phyloP scores from a whole-genome alignment of 1,139 yeast genomes.

The Casaregolazyma suthepensis region DNA sequence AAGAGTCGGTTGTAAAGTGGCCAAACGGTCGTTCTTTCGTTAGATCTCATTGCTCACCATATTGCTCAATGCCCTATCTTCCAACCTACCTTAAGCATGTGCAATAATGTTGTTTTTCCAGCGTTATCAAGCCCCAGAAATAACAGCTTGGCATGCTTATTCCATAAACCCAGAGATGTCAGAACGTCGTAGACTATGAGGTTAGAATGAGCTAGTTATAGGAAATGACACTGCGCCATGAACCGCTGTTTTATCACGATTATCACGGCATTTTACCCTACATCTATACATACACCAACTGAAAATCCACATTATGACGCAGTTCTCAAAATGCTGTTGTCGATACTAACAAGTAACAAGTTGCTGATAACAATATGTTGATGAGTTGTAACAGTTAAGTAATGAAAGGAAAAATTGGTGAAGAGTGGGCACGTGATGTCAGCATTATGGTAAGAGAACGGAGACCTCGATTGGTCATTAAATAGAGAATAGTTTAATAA shows the following conservation, averaged over 20 bases:
- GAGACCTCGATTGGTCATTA: background rate
- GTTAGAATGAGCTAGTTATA: background rate
- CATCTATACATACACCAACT: conserved; percentile 46
- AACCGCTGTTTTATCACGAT: background rate
- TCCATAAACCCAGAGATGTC: conserved; percentile 92
- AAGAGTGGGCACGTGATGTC: background rate
- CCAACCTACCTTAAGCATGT: conserved; percentile 63
- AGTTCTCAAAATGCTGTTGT: background rate
- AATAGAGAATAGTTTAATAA: background rate
- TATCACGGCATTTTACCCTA: background rate
- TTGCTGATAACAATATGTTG: background rate
- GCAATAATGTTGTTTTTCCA: conserved; percentile 94
- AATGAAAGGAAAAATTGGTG: background rate
- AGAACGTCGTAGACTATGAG: conserved; percentile 74
- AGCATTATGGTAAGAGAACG: background rate
- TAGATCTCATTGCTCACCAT: background rate
- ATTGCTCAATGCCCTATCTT: background rate
- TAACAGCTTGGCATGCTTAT: conserved; percentile 93
- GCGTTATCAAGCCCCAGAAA: conserved; percentile 97
- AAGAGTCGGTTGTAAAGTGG: conserved; percentile 94
- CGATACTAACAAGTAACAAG: background rate
- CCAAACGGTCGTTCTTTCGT: conserved; percentile 79
- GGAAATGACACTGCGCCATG: background rate
- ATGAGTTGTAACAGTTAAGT: background rate
- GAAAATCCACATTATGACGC: conserved; percentile 44